A percentile compares a stretch with the other conserved stretches of the same genome.
Evolutionary conservation across 1,139 yeast species (phyloP).

Genomic region (Candida sojae): DNA sequence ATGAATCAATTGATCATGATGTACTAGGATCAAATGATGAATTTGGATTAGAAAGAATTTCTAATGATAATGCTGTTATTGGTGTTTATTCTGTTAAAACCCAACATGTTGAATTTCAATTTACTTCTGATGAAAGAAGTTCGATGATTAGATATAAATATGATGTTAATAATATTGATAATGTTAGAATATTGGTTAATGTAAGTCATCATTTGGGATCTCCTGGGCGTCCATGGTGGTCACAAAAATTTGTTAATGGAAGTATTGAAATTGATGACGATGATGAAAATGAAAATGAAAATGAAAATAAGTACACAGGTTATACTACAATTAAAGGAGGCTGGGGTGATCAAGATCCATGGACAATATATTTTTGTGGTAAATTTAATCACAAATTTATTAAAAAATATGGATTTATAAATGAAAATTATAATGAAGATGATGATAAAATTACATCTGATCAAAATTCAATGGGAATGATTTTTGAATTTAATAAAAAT

Average conservation of each 20-base stretch:
- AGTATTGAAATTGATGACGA: slow-evolving; percentile 20
- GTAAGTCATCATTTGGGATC: slow-evolving; percentile 30
- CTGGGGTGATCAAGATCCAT: slow-evolving; percentile 31
- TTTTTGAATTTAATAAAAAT: slow-evolving; percentile 20
- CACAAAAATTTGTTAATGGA: slow-evolving; percentile 30
- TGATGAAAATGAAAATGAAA: slow-evolving; percentile 14
- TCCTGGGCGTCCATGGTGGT: slow-evolving; percentile 31
- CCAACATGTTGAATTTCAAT: slow-evolving; percentile 23
- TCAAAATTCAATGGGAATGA: slow-evolving; percentile 23
- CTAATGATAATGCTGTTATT: slow-evolving; percentile 22
- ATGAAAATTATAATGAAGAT: slow-evolving; percentile 1
- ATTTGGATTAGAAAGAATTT: slow-evolving; percentile 16
- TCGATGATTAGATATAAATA: slow-evolving; percentile 27
- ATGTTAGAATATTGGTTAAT: slow-evolving; percentile 23
- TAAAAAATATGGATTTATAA: slow-evolving; percentile 16
- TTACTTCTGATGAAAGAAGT: slow-evolving; percentile 28
- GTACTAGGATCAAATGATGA: slow-evolving; percentile 4
- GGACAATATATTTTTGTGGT: slow-evolving; percentile 33
- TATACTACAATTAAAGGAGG: slow-evolving; percentile 28
- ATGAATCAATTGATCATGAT: slow-evolving; percentile 11
- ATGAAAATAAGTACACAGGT: slow-evolving; percentile 25
- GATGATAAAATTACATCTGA: slow-evolving; percentile 11
- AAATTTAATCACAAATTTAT: slow-evolving; percentile 22
- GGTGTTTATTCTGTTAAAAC: slow-evolving; percentile 28
- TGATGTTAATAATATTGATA: slow-evolving; percentile 14